Base-by-base conservation (phyloP, 495 filamentous ascomycete species). In the Aspergillus conjunctus region DNA sequence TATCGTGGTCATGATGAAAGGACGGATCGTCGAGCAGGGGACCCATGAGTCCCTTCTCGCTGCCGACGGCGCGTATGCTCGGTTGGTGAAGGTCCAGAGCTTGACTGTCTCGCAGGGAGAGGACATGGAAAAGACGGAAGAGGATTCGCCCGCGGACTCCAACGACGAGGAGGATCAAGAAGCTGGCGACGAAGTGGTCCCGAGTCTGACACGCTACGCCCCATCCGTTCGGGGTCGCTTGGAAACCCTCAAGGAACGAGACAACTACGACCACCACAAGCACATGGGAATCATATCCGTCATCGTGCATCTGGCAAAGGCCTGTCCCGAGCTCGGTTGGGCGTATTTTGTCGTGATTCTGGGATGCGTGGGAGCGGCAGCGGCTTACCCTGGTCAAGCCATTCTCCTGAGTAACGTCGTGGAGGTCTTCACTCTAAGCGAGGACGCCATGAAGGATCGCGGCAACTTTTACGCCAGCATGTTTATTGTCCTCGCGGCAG, bases 1-100 rank as follows among this genome's bases (percentile, higher is more conserved):
- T 66, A 96, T 97, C 58, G 88, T 95, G 14, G 92, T 96, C 62
- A 92, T 96, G 88, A 75, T 81, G 1, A 70, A 85, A 48, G 92
- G 92, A 43, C 71, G 79, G 15, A 91, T 96, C 52, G 77, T 94
- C 11, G 92, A 97, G 67, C 88, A 90, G 71, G 91, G 91, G 39
- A 86, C 44, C 2, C 44, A 48, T 7, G 17, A 20, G 10, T 20
- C 15, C 17, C 44, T 48, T 11, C 1, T 48, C 3, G 18, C 10
- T 1, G 1, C 44, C 2, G n/a, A 48, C 18, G 44, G 44, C 4
- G 44, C n/a, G 9, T 48, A 48, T 48, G 44, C 44, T 4, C 6
- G 18, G 1, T 5, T 48, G 5, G 44, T 48, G 5, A 48, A 48
- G 44, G 18, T 22, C 17, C 44, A 48, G 44, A 22, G 20, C 10